Base-by-base conservation (phyloP, 164 flowering plant species). In the Aristolochia contorta region DNA sequence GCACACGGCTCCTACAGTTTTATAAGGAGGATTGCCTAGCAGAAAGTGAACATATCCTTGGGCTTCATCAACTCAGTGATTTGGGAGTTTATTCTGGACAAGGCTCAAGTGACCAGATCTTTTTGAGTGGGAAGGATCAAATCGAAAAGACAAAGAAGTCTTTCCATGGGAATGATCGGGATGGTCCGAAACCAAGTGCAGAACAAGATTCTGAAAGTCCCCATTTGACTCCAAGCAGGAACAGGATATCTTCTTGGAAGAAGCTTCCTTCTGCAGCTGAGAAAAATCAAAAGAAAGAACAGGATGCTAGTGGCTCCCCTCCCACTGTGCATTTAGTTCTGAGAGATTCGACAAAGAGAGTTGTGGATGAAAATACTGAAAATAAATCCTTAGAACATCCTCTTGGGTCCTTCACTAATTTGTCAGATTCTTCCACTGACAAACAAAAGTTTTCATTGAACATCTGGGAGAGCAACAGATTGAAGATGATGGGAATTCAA, bases 161-260 rank as follows among this genome's bases (percentile, higher is more conserved):
- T 64, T 54, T 75, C n/a, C 69, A 63, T 60, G 70, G 54, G 57
- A 68, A 70, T 57, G 83, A 75, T 46, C 67, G 61, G 50, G 71
- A 67, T 46, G 64, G 51, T 65, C 65, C 65, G 32, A 60, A 30
- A 54, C 12, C 33, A 64, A 71, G 71, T 55, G 69, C 69, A 50
- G 71, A 80, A 32, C 70, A 72, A 43, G 77, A 48, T 16, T 77
- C 73, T 49, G 85, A 69, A 75, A 82, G 86, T 77, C 65, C 20
- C 52, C 88, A 80, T 76, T 86, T 96, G 62, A 56, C 79, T 43
- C 16, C 83, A 64, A 78, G 86, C 67, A 76, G 88, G 73, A 79
- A 65, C 64, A 80, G 82, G 61, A 94, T 91, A 84, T 84, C 99
- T 23, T 91, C 99, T 22, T 94, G 96, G 97, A 94, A 83, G 77